These are phyloP conservation scores for Podospora conica DNA, from an alignment of 495 filamentous ascomycete genomes.

Conservation along the genomic window DNA sequence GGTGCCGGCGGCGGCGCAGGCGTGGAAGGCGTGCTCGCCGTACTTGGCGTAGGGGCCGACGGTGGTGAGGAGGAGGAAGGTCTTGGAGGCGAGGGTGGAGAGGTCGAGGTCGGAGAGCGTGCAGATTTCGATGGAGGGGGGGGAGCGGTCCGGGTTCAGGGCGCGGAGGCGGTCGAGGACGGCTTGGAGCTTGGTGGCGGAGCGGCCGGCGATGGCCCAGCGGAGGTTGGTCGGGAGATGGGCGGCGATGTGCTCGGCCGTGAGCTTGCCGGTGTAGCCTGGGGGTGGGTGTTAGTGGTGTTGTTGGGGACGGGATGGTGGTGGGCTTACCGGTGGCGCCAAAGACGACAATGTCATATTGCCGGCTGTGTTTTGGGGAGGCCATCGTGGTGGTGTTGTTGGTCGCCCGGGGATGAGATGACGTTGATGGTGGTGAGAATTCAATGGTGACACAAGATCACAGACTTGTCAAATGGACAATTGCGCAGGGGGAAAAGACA, in stretches of 20 bases:
- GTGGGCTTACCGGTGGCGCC: slow-evolving; percentile 59
- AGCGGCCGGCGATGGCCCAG: slow-evolving; percentile 89
- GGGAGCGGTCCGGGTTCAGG: slow-evolving; percentile 62
- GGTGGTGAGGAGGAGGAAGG: slow-evolving; percentile 71
- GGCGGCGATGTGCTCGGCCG: slow-evolving; percentile 69
- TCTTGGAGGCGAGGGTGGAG: slow-evolving; percentile 62
- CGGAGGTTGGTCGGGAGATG: slow-evolving; percentile 70
- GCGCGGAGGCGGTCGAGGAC: slow-evolving; percentile 59
- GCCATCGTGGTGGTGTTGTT: slow-evolving; percentile 25
- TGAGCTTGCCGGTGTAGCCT: slow-evolving; percentile 80
- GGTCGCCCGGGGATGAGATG: background rate
- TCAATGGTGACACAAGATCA: background rate
- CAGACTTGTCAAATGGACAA: background rate
- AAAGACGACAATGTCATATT: slow-evolving; percentile 79
- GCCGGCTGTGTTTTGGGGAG: slow-evolving; percentile 43
- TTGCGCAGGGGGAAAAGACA: background rate
- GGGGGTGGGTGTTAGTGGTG: slow-evolving; percentile 26
- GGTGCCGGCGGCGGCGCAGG: slow-evolving; percentile 82
- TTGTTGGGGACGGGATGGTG: slow-evolving; percentile 32
- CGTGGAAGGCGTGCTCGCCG: slow-evolving; percentile 74
- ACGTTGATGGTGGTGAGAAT: background rate
- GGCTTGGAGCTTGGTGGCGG: slow-evolving; percentile 60
- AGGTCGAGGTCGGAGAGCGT: slow-evolving; percentile 60
- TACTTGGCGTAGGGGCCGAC: slow-evolving; percentile 78
- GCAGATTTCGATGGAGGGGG: slow-evolving; percentile 62